These are phyloP conservation scores for Colletotrichum neosansevieriae DNA, from an alignment of 2,329 filamentous ascomycete species.

Conservation along the genomic window DNA sequence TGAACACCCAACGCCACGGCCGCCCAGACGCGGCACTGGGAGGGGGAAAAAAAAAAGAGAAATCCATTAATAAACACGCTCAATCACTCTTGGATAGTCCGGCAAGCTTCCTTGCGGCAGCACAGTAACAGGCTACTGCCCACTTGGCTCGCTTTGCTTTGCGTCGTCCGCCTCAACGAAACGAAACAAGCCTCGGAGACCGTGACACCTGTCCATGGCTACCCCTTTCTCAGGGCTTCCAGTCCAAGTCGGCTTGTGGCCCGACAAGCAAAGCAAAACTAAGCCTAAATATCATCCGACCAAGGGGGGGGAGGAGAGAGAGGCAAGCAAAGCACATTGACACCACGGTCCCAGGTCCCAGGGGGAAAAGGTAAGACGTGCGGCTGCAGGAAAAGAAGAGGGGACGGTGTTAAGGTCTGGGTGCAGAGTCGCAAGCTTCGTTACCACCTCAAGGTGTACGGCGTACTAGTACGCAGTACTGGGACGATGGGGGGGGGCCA, in stretches of 20 bases:
- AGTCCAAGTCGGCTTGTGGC: slow-evolving; percentile 32
- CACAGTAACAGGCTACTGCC: slow-evolving; percentile 30
- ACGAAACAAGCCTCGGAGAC: slow-evolving; percentile 40
- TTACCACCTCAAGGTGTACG: not conserved
- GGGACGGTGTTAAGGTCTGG: slow-evolving; percentile 10
- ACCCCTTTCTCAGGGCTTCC: slow-evolving; percentile 23
- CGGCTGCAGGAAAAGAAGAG: not conserved
- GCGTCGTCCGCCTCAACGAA: slow-evolving; percentile 40
- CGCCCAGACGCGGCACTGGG: slow-evolving; percentile 31
- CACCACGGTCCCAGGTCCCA: slow-evolving; percentile 1
- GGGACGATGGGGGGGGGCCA: slow-evolving; percentile 20
- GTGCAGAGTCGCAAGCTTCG: not conserved
- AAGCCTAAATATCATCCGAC: slow-evolving; percentile 37
- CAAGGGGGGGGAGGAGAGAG: slow-evolving; percentile 4
- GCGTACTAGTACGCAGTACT: too few relatives aligned
- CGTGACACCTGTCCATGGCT: slow-evolving; percentile 39
- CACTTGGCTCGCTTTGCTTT: slow-evolving; percentile 39
- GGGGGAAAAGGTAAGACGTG: not conserved
- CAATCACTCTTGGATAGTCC: slow-evolving; percentile 31
- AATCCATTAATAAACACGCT: slow-evolving; percentile 33
- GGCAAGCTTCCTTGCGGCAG: slow-evolving; percentile 34
- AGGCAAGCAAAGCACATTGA: not conserved
- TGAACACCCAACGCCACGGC: slow-evolving; percentile 27
- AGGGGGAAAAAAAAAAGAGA: slow-evolving; percentile 10
- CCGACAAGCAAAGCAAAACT: slow-evolving; percentile 27